phyloP scores from a whole-genome alignment of 805 yeast species.

The Schwanniomyces sp. region DNA sequence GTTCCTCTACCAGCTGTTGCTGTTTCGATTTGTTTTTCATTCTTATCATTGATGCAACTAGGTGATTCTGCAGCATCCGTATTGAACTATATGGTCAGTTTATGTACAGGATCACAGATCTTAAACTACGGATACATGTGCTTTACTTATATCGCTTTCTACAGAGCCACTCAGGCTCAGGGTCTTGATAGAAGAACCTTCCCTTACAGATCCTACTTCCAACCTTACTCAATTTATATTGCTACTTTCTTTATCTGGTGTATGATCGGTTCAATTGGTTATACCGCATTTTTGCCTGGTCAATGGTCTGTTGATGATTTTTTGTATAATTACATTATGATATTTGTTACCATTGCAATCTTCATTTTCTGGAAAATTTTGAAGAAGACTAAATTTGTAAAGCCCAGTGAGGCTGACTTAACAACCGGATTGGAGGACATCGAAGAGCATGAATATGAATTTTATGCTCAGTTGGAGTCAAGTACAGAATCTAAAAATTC shows the following conservation, averaged over 20 bases:
- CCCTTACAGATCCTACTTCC: conserved; percentile 44
- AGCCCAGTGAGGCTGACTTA: conserved; percentile 48
- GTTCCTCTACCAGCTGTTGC: conserved; percentile 64
- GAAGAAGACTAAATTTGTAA: conserved; percentile 36
- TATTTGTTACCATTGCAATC: conserved; percentile 46
- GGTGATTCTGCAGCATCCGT: conserved; percentile 31
- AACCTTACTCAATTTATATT: conserved; percentile 37
- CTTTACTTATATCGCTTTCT: conserved; percentile 43
- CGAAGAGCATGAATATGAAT: conserved; percentile 49
- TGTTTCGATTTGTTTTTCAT: conserved; percentile 36
- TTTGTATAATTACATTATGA: conserved; percentile 70
- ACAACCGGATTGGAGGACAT: conserved; percentile 45
- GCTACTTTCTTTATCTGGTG: conserved; percentile 32
- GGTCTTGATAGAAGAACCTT: conserved; percentile 36
- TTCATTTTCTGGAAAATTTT: conserved; percentile 35
- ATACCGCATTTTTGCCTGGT: conserved; percentile 66
- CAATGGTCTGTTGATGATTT: conserved; percentile 62
- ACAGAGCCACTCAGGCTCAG: conserved; percentile 40
- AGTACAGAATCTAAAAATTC: neutral
- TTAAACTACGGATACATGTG: conserved; percentile 48
- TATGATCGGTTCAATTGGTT: conserved; percentile 64
- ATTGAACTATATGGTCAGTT: conserved; percentile 45
- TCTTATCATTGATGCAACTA: conserved; percentile 21
- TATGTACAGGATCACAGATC: conserved; percentile 48
- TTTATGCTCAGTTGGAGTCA: conserved; percentile 23